These are phyloP conservation scores for Rhododendron williamsianum DNA, from an alignment of 148 eudicot genomes.

Conservation along the genomic window DNA sequence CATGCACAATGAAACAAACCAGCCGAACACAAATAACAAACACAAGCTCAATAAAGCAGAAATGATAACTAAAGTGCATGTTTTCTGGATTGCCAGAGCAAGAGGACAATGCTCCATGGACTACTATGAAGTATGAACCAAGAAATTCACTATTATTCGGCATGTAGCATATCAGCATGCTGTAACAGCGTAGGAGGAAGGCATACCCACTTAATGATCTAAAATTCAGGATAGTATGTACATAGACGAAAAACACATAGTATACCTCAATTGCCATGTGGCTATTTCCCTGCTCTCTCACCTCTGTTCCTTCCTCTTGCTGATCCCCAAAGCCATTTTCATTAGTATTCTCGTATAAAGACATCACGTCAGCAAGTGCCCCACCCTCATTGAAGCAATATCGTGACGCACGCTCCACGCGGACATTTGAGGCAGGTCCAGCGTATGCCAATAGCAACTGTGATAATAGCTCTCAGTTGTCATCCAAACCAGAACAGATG, in stretches of 20 bases:
- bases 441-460: conserved; percentile 80
- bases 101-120: neutral
- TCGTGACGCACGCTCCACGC: conserved; percentile 71
- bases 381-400: conserved; percentile 65
- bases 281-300: conserved; percentile 19
- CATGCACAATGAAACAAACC: neutral
- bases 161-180: neutral
- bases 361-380: conserved; percentile 66
- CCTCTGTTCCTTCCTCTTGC: conserved; percentile 24
- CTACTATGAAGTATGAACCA: neutral
- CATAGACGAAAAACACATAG: neutral
- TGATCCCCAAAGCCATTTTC: conserved; percentile 20
- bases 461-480: conserved; percentile 1
- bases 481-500: neutral
- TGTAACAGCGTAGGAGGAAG: neutral
- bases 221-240: neutral
- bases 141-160: neutral
- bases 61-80: neutral
- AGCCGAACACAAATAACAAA: neutral
- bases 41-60: neutral
- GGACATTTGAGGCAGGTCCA: conserved; percentile 81
- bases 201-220: neutral
- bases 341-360: conserved; percentile 42
- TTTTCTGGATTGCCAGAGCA: neutral
- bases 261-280: conserved; percentile 49